Evolutionary conservation across 2,329 filamentous ascomycete genomes (phyloP).

Genomic region (Hortaea sp.): DNA sequence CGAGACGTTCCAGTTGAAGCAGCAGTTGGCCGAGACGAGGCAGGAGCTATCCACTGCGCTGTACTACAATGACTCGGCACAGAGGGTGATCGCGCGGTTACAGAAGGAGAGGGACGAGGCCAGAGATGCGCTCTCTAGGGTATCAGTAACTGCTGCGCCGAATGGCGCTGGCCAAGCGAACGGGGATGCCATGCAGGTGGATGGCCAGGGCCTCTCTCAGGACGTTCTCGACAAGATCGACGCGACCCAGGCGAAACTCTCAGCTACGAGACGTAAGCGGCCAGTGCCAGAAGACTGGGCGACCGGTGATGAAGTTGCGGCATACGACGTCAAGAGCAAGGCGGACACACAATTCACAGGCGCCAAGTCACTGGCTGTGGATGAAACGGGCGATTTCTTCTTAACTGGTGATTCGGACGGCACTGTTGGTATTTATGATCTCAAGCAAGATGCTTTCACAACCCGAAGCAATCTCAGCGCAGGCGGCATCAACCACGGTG

Average conservation of each 20-base stretch:
- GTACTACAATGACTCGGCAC: constrained; percentile 96
- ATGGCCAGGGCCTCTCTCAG: constrained; percentile 66
- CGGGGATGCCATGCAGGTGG: constrained; percentile 88
- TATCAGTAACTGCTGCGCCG: constrained; percentile 56
- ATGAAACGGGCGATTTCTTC: constrained; percentile 54
- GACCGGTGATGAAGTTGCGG: constrained; percentile 58
- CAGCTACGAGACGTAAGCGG: constrained; percentile 81
- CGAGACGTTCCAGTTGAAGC: constrained; percentile 82
- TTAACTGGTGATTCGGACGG: constrained; percentile 69
- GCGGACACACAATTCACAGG: constrained; percentile 52
- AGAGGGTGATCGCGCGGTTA: constrained; percentile 83
- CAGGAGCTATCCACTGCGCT: constrained; percentile 89
- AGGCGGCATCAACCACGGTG: constrained; percentile 55
- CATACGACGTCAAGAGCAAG: constrained; percentile 44
- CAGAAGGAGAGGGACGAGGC: constrained; percentile 90
- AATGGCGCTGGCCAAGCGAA: constrained; percentile 38
- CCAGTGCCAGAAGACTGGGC: constrained; percentile 78
- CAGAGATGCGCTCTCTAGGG: constrained; percentile 73
- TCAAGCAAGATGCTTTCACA: constrained; percentile 65
- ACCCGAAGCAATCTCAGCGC: constrained; percentile 54
- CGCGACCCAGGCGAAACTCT: constrained; percentile 71
- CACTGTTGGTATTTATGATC: constrained; percentile 66
- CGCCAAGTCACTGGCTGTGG: constrained; percentile 46
- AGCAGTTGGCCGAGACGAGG: constrained; percentile 79
- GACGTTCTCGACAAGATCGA: constrained; percentile 64